Evolutionary conservation across 2,329 filamentous ascomycete genomes (phyloP), one percentile per base, ranked within the genome.

Genomic region (Neodidymelliopsis sp.): DNA sequence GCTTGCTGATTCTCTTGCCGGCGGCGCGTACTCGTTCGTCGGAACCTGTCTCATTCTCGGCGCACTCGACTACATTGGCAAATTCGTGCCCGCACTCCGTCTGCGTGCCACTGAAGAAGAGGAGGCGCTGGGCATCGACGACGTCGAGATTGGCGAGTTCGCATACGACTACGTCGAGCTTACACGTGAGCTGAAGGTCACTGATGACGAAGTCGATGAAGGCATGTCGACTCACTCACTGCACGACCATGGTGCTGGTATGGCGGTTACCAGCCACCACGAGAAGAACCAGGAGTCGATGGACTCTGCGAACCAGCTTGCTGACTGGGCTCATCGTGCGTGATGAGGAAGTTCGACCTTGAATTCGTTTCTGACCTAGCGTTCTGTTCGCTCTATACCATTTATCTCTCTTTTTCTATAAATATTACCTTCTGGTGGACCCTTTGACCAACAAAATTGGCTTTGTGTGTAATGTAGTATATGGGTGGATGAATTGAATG

Each of bases 151-250:
- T 66, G 91, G 91, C 70, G 91, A 96, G 77, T 96, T 94, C 70
- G 91, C 90, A 77, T 96, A 96, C 72, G 91, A 96, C 73, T 96
- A 95, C 63, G 90, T 96, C 58, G 91, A 95, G 79, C 79, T 94
- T 57, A 87, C 84, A 15, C 80, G 89, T 54, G 87, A 92, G 62
- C 84, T 91, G 36, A 76, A 67, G 50, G 45, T 63, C 28, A 54
- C 62, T 7, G 56, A 59, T 18, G 72, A 81, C 45, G 76, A 77
- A 11, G 66, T 67, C 24, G 66, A 70, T 24, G 67, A 71, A 41
- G 71, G 69, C 40, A 60, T 70, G 50, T 71, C 69, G 6, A 65
- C 65, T 11, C 66, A 70, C 40, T 67, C 69, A 3, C 56, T 70
- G 20, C 60, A 69, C 22, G 53, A 57, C 33, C 57, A 63, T 35